Evolutionary conservation across 78 protist species (phyloP), one percentile per base, ranked within the genome.

Genomic region (Capsaspora owczarzaki): DNA sequence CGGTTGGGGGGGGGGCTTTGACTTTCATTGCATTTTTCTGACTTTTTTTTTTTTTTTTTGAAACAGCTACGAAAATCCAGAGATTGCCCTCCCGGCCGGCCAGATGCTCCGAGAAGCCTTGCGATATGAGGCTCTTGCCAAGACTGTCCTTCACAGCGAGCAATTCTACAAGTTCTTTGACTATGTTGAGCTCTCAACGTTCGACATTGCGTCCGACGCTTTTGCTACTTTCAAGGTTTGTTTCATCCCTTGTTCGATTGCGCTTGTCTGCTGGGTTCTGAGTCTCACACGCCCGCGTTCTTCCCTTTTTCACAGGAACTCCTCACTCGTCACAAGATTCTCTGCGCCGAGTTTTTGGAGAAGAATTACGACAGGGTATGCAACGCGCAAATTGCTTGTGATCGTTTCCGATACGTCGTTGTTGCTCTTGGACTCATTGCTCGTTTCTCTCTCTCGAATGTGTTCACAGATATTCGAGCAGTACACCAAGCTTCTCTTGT

Each of bases 161-260:
- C 46, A 71, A 49, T 79, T 90, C 37, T 49, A 61, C 53, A 0
- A 74, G 35, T 82, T 90, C 46, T 91, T 94, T 85, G 37, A 74
- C 3, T 86, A 79, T 83, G 90, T 91, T 19, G 91, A 93, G 53
- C 47, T 80, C 46, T n/a, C 87, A 46, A 80, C 89, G 29, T 96
- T 96, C 47, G 99, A 96, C 51, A 88, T 94, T 0, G 93, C 97
- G 20, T 89, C 95, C 27, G 99, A 96, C 41, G 95, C 96, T 12
- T 95, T 95, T 76, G 80, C 95, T 56, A 89, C 98, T 16, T 85
- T 94, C 84, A 87, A 88, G 71, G 82, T 43, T 5, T 12, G 29
- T n/a, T 33, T 1, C 69, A 3, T 1, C 40, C 33, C 29, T 12
- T 3, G n/a, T 27, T 23, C 33, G 31, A 56, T 16, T 56, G 20